Percentiles rank a stretch among this genome's conserved stretches.
phyloP scores from a whole-genome alignment of 768 basidiomycete species.

The Hebeloma cylindrosporum region DNA sequence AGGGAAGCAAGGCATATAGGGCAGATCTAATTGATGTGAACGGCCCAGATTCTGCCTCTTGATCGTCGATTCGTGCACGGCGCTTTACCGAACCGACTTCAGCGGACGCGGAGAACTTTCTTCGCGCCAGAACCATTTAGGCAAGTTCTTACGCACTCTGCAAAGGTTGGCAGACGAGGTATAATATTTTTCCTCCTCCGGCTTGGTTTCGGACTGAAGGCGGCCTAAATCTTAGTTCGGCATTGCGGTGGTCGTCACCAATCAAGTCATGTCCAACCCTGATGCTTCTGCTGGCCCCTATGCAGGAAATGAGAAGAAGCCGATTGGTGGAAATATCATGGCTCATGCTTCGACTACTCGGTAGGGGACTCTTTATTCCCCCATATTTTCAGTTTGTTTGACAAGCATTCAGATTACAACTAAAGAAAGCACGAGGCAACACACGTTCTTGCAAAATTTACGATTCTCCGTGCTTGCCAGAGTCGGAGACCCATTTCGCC shows the following conservation, averaged over 20 bases:
- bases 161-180: slow-evolving; percentile 97
- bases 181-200: slow-evolving; percentile 14
- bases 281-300: slow-evolving; percentile 91
- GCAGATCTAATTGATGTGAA: neutral
- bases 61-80: slow-evolving; percentile 95
- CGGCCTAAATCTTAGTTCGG: slow-evolving; percentile 66
- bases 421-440: slow-evolving; percentile 89
- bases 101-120: slow-evolving; percentile 94
- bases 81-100: slow-evolving; percentile 94
- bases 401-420: slow-evolving; percentile 60
- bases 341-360: slow-evolving; percentile 98
- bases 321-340: slow-evolving; percentile 98
- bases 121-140: slow-evolving; percentile 92
- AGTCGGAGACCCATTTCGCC: slow-evolving; percentile 94
- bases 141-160: slow-evolving; percentile 90
- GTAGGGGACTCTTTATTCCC: slow-evolving; percentile 38
- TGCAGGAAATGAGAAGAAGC: slow-evolving; percentile 92
- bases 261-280: slow-evolving; percentile 99
- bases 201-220: slow-evolving; percentile 14
- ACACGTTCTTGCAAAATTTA: slow-evolving; percentile 96
- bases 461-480: slow-evolving; percentile 96
- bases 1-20: neutral
- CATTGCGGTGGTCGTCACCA: slow-evolving; percentile 95
- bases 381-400: slow-evolving; percentile 8
- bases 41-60: slow-evolving; percentile 88